Conservation (phyloP, 176 grass and related monocot species). For the Rhynchospora tenuis region DNA sequence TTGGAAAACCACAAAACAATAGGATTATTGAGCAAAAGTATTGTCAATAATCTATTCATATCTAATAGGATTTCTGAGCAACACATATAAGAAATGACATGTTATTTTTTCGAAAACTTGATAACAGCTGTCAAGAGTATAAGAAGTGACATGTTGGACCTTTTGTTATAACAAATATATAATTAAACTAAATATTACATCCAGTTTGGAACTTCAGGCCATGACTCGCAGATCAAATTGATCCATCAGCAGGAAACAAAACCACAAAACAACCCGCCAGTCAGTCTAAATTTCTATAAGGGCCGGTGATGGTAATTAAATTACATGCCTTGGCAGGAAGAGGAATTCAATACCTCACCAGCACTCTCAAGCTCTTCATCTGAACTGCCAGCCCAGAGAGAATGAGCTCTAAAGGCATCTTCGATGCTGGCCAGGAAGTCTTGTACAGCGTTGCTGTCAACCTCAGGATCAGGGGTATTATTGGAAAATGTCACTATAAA, state of each 20-base stretch:
- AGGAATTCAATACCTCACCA: constrained; percentile 55
- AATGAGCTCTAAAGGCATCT: constrained; percentile 79
- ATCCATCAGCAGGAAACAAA: background rate
- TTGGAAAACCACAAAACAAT: no score
- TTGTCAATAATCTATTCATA: no score
- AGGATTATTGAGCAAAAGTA: no score
- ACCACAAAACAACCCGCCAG: background rate
- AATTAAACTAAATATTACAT: background rate
- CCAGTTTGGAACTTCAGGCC: background rate
- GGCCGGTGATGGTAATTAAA: background rate
- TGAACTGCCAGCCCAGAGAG: constrained; percentile 93
- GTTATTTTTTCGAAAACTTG: no score
- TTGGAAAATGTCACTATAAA: constrained; percentile 91
- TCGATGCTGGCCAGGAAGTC: constrained; percentile 92
- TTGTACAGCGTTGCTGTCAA: constrained; percentile 73
- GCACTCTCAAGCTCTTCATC: constrained; percentile 97
- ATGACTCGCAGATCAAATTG: background rate
- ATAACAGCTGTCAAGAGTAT: no score
- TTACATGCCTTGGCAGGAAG: background rate
- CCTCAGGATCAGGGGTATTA: constrained; percentile 85
- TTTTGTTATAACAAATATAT: background rate
- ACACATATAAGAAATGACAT: no score
- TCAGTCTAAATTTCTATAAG: background rate
- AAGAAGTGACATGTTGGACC: background rate
- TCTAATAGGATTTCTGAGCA: no score